Percentiles rank a stretch among this genome's conserved stretches.
Evolutionary conservation across 2,329 filamentous ascomycete species (phyloP).

Genomic region (Fusarium sp.): DNA sequence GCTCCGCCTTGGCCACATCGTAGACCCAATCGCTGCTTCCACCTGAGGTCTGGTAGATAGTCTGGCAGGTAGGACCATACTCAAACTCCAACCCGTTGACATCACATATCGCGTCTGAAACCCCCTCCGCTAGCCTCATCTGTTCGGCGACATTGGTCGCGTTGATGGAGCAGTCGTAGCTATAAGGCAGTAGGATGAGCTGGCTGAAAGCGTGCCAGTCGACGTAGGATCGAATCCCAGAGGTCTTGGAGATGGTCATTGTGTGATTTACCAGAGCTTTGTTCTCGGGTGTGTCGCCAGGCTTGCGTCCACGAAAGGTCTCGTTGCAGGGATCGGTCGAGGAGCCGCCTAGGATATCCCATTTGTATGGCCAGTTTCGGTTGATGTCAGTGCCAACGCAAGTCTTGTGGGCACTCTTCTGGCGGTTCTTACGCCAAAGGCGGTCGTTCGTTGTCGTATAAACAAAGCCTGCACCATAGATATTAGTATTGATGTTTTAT

Average conservation of each 20-base stretch:
- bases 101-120: slow-evolving; percentile 63
- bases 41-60: slow-evolving; percentile 69
- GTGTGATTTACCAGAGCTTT: slow-evolving; percentile 57
- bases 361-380: slow-evolving; percentile 70
- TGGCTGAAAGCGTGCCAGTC: slow-evolving; percentile 76
- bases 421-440: slow-evolving; percentile 73
- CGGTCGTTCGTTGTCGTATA: slow-evolving; percentile 60
- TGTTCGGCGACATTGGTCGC: slow-evolving; percentile 62
- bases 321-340: slow-evolving; percentile 65
- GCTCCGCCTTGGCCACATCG: slow-evolving; percentile 58
- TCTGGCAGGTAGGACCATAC: slow-evolving; percentile 68
- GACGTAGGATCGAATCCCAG: slow-evolving; percentile 70
- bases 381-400: slow-evolving; percentile 70
- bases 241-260: slow-evolving; percentile 51
- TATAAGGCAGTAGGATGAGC: slow-evolving; percentile 68
- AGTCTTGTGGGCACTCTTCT: slow-evolving; percentile 53
- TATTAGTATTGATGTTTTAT: rapidly evolving
- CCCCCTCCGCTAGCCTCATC: slow-evolving; percentile 61
- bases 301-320: slow-evolving; percentile 59
- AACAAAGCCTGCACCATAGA: slow-evolving; percentile 61
- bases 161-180: slow-evolving; percentile 66
- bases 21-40: slow-evolving; percentile 60
- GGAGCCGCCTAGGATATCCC: slow-evolving; percentile 63
- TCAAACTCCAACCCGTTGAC: slow-evolving; percentile 56
- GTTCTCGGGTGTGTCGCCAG: slow-evolving; percentile 64